Conservation (phyloP, 208 protist species). For the Crithidia fasciculata region DNA sequence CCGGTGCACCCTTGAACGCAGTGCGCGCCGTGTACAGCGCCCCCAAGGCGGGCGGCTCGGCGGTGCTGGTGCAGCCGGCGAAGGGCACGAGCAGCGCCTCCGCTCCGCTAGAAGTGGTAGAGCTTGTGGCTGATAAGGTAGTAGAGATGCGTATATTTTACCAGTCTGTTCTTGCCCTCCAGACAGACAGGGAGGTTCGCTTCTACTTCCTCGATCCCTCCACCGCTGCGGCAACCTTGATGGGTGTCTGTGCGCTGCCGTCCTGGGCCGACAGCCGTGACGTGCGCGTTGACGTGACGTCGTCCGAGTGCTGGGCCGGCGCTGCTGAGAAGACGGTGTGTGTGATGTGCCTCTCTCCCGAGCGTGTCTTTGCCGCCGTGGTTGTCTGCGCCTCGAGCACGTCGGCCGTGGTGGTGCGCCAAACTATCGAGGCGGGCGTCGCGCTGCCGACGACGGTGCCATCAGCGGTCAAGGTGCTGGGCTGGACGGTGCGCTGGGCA, state of each 20-base stretch:
- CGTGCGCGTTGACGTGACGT: slow-evolving; percentile 11
- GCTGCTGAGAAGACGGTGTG: slow-evolving; percentile 17
- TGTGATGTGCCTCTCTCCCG: slow-evolving; percentile 20
- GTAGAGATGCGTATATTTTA: slow-evolving; percentile 40
- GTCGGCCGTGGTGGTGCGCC: slow-evolving; percentile 25
- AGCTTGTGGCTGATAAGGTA: slow-evolving; percentile 17
- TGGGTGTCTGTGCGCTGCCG: slow-evolving; percentile 25
- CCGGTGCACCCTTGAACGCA: slow-evolving; percentile 18
- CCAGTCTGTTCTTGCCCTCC: slow-evolving; percentile 44
- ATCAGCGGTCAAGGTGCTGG: neutral
- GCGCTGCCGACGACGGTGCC: slow-evolving; percentile 21
- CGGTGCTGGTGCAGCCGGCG: slow-evolving; percentile 20
- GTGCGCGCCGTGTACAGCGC: slow-evolving; percentile 22
- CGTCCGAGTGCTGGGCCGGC: slow-evolving; percentile 14
- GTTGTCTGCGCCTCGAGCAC: slow-evolving; percentile 20
- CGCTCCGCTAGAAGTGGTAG: slow-evolving; percentile 11
- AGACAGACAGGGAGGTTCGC: slow-evolving; percentile 27
- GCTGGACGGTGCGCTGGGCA: slow-evolving; percentile 47
- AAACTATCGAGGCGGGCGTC: slow-evolving; percentile 25
- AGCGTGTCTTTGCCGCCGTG: slow-evolving; percentile 19
- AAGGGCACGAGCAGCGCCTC: slow-evolving; percentile 10
- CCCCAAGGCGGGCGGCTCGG: slow-evolving; percentile 15
- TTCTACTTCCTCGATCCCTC: slow-evolving; percentile 52
- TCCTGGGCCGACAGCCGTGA: neutral
- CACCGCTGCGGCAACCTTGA: slow-evolving; percentile 13